A percentile compares a stretch with the other conserved stretches of the same genome.
Conservation (phyloP, 164 flowering plant species). For the Litsea cubeba region DNA sequence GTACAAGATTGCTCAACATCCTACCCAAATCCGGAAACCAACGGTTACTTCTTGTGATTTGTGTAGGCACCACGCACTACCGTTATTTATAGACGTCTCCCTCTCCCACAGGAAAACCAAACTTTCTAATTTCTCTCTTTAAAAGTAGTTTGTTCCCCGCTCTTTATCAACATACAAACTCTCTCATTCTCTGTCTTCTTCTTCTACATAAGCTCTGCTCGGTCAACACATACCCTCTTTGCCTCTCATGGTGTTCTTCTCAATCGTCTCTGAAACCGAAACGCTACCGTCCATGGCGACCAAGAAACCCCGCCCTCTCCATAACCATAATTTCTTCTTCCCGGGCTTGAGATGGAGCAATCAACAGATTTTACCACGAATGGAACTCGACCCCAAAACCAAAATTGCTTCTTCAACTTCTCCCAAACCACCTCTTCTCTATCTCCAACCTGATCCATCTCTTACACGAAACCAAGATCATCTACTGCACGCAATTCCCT, state of each 20-base stretch:
- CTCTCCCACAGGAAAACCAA: too few species aligned
- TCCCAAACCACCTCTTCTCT: constrained; percentile 22
- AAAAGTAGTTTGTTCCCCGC: too few species aligned
- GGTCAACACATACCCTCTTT: background rate
- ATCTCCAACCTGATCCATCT: background rate
- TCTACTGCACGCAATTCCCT: background rate
- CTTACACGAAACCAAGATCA: constrained; percentile 4
- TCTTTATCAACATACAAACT: too few species aligned
- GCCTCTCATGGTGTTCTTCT: constrained; percentile 1
- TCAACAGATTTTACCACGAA: constrained; percentile 44
- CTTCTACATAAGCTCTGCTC: too few species aligned
- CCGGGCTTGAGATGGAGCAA: constrained; percentile 62
- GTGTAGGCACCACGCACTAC: too few species aligned
- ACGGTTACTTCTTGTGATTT: too few species aligned
- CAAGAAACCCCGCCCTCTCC: constrained; percentile 42
- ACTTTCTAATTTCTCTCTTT: too few species aligned
- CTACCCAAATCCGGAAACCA: too few species aligned
- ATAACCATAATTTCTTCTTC: constrained; percentile 53
- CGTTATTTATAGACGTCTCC: too few species aligned
- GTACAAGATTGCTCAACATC: too few species aligned
- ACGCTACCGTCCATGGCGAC: constrained; percentile 5
- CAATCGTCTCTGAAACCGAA: background rate
- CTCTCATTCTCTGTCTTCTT: too few species aligned
- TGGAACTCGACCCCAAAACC: constrained; percentile 27
- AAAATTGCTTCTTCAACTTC: background rate